Percentiles rank a stretch among this genome's conserved stretches.
Conservation (phyloP, 306 rosid species). For the Prunus salicina region DNA sequence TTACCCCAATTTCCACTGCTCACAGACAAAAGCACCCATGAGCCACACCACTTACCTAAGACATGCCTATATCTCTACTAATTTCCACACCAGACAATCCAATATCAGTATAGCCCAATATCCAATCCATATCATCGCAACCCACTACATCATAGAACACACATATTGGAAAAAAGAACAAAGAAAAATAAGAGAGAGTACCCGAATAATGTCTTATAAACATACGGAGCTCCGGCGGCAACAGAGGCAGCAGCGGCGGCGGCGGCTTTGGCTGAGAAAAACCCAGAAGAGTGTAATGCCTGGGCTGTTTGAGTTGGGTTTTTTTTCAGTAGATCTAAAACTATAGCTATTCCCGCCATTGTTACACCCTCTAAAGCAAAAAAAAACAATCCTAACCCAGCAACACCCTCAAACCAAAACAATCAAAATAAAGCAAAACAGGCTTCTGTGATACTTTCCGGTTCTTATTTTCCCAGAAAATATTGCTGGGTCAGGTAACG, state of each 20-base stretch:
- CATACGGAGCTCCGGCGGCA: conserved; percentile 52
- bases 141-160: not conserved
- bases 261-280: conserved; percentile 59
- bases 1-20: not conserved
- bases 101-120: not conserved
- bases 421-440: not conserved
- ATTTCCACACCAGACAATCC: not conserved
- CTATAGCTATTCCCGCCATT: conserved; percentile 78
- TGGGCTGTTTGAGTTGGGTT: conserved; percentile 38
- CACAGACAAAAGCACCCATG: not conserved
- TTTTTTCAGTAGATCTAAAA: conserved; percentile 71
- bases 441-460: not conserved
- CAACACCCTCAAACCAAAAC: conserved; percentile 15
- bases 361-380: conserved; percentile 16
- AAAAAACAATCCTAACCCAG: conserved; percentile 16
- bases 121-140: not conserved
- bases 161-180: not conserved
- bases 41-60: not conserved
- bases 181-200: conserved; percentile 14
- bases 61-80: not conserved
- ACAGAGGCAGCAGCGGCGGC: conserved; percentile 53
- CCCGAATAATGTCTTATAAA: conserved; percentile 62
- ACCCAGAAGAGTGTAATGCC: conserved; percentile 51
- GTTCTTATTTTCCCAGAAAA: not conserved
- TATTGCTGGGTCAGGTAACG: not conserved